phyloP scores from a whole-genome alignment of 345 rosid genomes.

The Gossypium raimondii region DNA sequence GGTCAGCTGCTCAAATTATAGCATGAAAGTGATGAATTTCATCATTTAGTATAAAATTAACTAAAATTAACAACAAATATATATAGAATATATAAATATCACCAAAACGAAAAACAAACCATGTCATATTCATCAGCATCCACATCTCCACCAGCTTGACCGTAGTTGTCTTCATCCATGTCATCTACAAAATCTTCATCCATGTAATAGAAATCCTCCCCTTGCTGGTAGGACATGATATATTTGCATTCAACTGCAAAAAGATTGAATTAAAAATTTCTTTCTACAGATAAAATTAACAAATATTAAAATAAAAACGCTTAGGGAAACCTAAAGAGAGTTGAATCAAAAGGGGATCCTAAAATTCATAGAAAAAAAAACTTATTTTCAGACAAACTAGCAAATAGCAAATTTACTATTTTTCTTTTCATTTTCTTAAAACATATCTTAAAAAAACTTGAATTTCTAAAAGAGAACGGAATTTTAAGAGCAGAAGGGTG shows the following conservation, averaged over 20 bases:
- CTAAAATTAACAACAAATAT: background rate
- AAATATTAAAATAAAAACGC: background rate
- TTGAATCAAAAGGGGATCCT: background rate
- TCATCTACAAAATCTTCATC: slow-evolving; percentile 33
- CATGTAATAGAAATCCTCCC: slow-evolving; percentile 28
- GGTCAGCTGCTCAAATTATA: slow-evolving; percentile 28
- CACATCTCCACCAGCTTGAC: slow-evolving; percentile 19
- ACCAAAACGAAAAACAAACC: slow-evolving; percentile 17
- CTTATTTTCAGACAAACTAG: background rate
- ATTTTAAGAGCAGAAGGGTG: background rate
- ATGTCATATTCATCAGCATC: slow-evolving; percentile 30
- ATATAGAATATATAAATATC: background rate
- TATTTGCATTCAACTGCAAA: background rate
- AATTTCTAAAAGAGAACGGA: background rate
- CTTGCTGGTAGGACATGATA: slow-evolving; percentile 29
- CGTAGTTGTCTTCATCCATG: slow-evolving; percentile 30
- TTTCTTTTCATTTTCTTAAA: background rate
- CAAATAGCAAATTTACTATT: background rate
- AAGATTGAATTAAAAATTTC: background rate
- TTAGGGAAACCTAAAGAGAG: background rate
- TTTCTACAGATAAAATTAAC: background rate
- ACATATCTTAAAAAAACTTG: background rate
- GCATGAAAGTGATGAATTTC: background rate
- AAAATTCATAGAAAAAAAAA: background rate
- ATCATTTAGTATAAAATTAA: background rate